Evolutionary conservation across 1,139 yeast species (phyloP), one percentile per base, ranked within the genome.

Genomic region (Meyerozyma sp.): DNA sequence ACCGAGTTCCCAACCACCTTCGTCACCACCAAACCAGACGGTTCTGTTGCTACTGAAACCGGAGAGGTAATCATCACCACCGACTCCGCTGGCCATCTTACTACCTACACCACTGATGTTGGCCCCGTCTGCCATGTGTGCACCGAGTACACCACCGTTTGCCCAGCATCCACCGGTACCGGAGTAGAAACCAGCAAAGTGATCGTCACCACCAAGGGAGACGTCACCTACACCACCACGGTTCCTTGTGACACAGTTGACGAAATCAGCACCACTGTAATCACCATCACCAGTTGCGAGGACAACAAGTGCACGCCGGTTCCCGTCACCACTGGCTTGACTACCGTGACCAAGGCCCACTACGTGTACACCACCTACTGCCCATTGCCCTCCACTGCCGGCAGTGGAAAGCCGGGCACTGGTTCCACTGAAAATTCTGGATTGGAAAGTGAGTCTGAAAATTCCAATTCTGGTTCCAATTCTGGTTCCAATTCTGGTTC

Each of bases 251-350:
- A 32, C 11, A 32, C 14, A 6, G 23, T 21, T 3, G 20, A 32
- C 9, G 36, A 43, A 44, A 43, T 50, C 52, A 43, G 50, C 32
- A 59, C 65, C 46, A 61, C 70, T 26, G 52, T 58, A 34, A 50
- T 61, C 41, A 59, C 70, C 32, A 54, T 62, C 45, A 67, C 73
- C 20, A 55, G 63, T 25, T 64, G 68, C 46, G 51, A 56, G 9
- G 54, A 54, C 45, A 49, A 59, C 54, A 58, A 58, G 49, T 72
- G 75, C 52, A 40, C 58, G 29, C 51, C 54, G 30, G 50, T 51
- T 29, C 59, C 65, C 4, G 57, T 52, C 39, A 67, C 75, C 44
- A 68, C 76, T 34, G 74, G 73, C 48, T 48, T 68, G 32, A 65
- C 73, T 41, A 58, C 65, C 36, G 59, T 64, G 45, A 66, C 71